phyloP scores from a whole-genome alignment of 78 protist species.

The Emiliania huxleyi region DNA sequence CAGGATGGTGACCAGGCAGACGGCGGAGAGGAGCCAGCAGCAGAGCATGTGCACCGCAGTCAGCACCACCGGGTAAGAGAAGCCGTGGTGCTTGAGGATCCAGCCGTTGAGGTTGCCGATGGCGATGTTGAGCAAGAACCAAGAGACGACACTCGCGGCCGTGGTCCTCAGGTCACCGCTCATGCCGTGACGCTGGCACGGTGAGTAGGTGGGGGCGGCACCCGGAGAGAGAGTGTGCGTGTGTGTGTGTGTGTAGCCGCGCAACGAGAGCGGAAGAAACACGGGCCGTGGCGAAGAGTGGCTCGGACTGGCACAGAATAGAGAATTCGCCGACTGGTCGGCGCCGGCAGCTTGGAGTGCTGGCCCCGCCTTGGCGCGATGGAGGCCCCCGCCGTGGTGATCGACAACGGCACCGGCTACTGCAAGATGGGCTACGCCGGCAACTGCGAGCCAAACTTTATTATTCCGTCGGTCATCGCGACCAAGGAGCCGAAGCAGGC shows the following conservation, averaged over 20 bases:
- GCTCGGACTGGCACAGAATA: too few species aligned
- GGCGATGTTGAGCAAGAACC: not conserved
- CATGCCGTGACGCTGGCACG: too few species aligned
- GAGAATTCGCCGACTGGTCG: too few species aligned
- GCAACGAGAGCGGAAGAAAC: too few species aligned
- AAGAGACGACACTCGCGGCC: not conserved
- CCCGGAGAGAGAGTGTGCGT: too few species aligned
- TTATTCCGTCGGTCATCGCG: slow-evolving; percentile 93
- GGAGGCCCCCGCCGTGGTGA: slow-evolving; percentile 82
- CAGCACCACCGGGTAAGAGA: not conserved
- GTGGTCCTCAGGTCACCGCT: too few species aligned
- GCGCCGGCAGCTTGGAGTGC: too few species aligned
- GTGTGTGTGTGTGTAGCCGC: too few species aligned
- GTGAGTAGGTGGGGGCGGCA: too few species aligned
- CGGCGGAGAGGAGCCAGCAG: not conserved
- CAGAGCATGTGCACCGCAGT: not conserved
- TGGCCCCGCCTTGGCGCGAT: too few species aligned
- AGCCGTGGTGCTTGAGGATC: not conserved
- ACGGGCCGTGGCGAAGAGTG: too few species aligned
- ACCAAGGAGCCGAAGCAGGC: slow-evolving; percentile 46
- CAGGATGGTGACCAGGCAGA: not conserved
- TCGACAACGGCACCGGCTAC: slow-evolving; percentile 97
- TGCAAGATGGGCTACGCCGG: slow-evolving; percentile 99
- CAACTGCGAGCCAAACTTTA: slow-evolving; percentile 89
- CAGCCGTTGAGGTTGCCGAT: not conserved